Evolutionary conservation across 208 protist genomes (phyloP).

Genomic region (Crithidia mellificae): DNA sequence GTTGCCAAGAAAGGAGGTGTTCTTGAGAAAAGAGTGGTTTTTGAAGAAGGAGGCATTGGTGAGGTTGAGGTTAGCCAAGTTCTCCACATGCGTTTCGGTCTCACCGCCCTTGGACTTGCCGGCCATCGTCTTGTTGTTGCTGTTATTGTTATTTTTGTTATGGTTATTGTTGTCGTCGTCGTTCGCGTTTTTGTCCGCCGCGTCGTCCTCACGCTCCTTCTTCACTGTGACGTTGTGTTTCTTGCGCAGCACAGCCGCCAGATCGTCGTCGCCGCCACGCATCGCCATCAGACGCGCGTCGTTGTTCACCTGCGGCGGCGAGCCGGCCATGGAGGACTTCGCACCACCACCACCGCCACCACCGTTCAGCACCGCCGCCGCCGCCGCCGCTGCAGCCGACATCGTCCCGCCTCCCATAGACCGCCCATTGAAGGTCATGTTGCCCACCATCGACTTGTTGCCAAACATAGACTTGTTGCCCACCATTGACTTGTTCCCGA

Average conservation of each 20-base stretch:
- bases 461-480: constrained; percentile 17
- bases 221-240: constrained; percentile 58
- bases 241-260: constrained; percentile 63
- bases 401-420: not conserved
- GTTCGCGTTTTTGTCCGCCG: constrained; percentile 11
- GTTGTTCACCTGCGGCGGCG: constrained; percentile 35
- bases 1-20: constrained; percentile 45
- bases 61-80: constrained; percentile 24
- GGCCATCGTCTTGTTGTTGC: constrained; percentile 5
- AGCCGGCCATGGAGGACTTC: constrained; percentile 14
- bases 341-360: not conserved
- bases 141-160: constrained; percentile 4
- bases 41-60: constrained; percentile 53
- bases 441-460: constrained; percentile 19
- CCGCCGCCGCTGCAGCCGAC: constrained; percentile 13
- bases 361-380: constrained; percentile 7
- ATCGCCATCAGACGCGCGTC: constrained; percentile 48
- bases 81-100: constrained; percentile 13
- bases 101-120: constrained; percentile 15
- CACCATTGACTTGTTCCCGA: constrained; percentile 21
- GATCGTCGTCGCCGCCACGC: constrained; percentile 47
- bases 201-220: constrained; percentile 26
- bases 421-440: constrained; percentile 17
- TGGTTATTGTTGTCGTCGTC: constrained; percentile 6
- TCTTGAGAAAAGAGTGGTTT: constrained; percentile 59